phyloP scores from a whole-genome alignment of 805 yeast genomes.

The Kodamaea jinghongensis region DNA sequence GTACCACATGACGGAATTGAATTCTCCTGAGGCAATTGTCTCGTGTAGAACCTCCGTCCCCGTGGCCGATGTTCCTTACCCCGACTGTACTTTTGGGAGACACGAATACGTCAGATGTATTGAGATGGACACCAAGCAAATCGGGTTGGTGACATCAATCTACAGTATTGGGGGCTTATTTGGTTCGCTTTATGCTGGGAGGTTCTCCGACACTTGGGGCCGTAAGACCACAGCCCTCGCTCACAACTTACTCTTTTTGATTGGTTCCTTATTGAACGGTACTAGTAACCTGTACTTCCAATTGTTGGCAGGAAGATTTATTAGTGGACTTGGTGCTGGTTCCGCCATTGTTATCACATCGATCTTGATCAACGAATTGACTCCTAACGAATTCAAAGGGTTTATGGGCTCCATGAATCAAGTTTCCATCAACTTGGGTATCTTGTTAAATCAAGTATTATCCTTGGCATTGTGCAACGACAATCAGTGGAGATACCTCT shows the following conservation, averaged over 20 bases:
- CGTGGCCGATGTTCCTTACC: constrained; percentile 27
- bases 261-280: constrained; percentile 66
- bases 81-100: constrained; percentile 39
- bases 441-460: constrained; percentile 70
- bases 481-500: constrained; percentile 67
- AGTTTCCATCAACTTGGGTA: constrained; percentile 81
- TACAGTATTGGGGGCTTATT: constrained; percentile 82
- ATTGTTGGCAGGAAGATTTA: constrained; percentile 65
- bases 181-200: constrained; percentile 69
- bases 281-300: constrained; percentile 39
- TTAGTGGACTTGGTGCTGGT: constrained; percentile 88
- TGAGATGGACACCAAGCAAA: constrained; percentile 50
- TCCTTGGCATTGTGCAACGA: constrained; percentile 69
- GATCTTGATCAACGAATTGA: constrained; percentile 71
- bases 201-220: constrained; percentile 63
- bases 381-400: constrained; percentile 70
- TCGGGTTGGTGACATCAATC: constrained; percentile 74
- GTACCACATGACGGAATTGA: constrained; percentile 90
- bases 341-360: constrained; percentile 83
- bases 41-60: constrained; percentile 48
- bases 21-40: constrained; percentile 77
- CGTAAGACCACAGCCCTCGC: constrained; percentile 51
- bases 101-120: constrained; percentile 51
- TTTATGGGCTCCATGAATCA: constrained; percentile 88
- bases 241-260: constrained; percentile 49